Evolutionary conservation across 1,284 basidiomycete genomes (phyloP).

Genomic region (Irpex lacteus): DNA sequence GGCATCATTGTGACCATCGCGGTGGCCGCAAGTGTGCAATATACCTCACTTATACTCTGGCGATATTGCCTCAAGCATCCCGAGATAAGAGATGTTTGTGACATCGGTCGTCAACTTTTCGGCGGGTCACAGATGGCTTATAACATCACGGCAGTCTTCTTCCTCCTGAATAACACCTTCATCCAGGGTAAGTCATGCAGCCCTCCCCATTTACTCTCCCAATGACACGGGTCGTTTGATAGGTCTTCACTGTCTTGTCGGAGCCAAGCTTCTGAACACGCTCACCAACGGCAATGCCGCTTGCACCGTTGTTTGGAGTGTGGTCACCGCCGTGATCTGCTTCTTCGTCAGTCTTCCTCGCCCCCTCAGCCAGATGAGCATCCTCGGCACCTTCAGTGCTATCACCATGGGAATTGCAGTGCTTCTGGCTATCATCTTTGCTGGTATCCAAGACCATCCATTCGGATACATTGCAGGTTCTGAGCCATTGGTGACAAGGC

Average conservation of each 20-base stretch:
- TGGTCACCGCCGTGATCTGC: slow-evolving; percentile 40
- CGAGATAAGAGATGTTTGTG: slow-evolving; percentile 59
- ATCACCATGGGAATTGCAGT: slow-evolving; percentile 58
- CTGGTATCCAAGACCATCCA: slow-evolving; percentile 48
- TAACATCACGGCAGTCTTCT: slow-evolving; percentile 44
- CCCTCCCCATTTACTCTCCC: neutral
- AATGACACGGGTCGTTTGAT: neutral
- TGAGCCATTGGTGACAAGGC: slow-evolving; percentile 36
- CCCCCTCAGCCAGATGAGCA: slow-evolving; percentile 48
- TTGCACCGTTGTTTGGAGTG: slow-evolving; percentile 56
- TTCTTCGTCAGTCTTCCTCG: slow-evolving; percentile 52
- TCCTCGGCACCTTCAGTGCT: slow-evolving; percentile 43
- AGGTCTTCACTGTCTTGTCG: slow-evolving; percentile 44
- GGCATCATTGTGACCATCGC: slow-evolving; percentile 43
- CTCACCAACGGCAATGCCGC: slow-evolving; percentile 46
- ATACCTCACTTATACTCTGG: slow-evolving; percentile 49
- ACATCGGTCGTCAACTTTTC: slow-evolving; percentile 56
- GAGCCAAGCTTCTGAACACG: slow-evolving; percentile 53
- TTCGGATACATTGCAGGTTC: slow-evolving; percentile 35
- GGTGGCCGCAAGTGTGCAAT: slow-evolving; percentile 35
- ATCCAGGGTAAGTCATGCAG: slow-evolving; percentile 35
- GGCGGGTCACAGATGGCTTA: slow-evolving; percentile 45
- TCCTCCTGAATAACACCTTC: slow-evolving; percentile 49
- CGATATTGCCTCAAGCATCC: slow-evolving; percentile 60
- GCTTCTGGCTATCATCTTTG: slow-evolving; percentile 49